Percentiles rank a stretch among this genome's conserved stretches.
phyloP scores from a whole-genome alignment of 192 early-diverging fungal genomes.

The Gamsiella multidivaricata region DNA sequence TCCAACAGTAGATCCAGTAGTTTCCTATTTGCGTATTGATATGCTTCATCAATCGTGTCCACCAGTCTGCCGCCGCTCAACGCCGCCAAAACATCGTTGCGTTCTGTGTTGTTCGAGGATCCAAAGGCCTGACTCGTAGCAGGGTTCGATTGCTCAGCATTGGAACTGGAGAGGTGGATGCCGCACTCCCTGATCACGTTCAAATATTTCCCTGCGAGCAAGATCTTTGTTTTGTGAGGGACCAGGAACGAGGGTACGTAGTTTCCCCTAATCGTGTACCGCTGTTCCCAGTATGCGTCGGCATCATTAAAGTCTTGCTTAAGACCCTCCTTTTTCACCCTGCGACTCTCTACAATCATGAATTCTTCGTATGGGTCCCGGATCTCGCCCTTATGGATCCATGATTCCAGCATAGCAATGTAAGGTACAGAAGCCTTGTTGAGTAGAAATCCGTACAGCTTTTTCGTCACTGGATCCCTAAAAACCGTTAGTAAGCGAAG shows the following conservation, averaged over 20 bases:
- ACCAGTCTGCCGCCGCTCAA: conserved; percentile 69
- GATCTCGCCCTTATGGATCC: conserved; percentile 92
- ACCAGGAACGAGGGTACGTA: conserved; percentile 83
- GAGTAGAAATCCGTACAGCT: conserved; percentile 84
- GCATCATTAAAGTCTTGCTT: conserved; percentile 84
- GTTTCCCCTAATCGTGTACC: conserved; percentile 75
- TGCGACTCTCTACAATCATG: conserved; percentile 83
- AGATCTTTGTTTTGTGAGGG: conserved; percentile 79
- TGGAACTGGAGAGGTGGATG: conserved; percentile 49
- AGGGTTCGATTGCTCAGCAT: conserved; percentile 42
- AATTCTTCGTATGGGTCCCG: conserved; percentile 92
- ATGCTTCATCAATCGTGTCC: conserved; percentile 86
- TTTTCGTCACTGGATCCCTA: conserved; percentile 78
- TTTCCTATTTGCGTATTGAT: conserved; percentile 87
- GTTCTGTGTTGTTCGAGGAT: conserved; percentile 22
- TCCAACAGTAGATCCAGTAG: conserved; percentile 83
- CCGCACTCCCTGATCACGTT: conserved; percentile 93
- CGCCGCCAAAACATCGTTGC: conserved; percentile 65
- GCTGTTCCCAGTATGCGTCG: conserved; percentile 85
- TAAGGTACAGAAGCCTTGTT: conserved; percentile 85
- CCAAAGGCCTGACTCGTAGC: conserved; percentile 27
- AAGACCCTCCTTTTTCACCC: conserved; percentile 66
- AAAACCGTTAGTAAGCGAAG: conserved; percentile 1
- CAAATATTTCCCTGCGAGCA: conserved; percentile 94
- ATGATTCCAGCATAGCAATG: conserved; percentile 81